These are phyloP conservation scores for Tylopilus sp. DNA, from an alignment of 1,284 basidiomycete genomes.

Conservation along the genomic window DNA sequence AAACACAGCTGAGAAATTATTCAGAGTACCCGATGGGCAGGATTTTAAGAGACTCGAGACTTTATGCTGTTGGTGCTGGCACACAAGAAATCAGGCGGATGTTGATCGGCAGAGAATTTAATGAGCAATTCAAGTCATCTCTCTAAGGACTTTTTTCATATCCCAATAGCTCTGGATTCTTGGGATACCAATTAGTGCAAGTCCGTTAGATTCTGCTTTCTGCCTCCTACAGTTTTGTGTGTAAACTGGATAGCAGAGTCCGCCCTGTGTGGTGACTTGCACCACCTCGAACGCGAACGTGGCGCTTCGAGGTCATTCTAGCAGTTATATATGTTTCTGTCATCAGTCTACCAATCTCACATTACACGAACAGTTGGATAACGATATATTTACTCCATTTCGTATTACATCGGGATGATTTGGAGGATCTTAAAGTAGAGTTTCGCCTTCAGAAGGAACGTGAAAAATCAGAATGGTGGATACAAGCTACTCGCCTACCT, in stretches of 20 bases:
- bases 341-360: background rate
- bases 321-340: no score
- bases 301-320: no score
- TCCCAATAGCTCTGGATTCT: no score
- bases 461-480: slow-evolving; percentile 13
- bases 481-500: slow-evolving; percentile 50
- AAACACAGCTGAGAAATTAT: background rate
- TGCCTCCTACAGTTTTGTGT: no score
- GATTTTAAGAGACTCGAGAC: slow-evolving; percentile 77
- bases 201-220: no score
- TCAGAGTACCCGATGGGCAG: slow-evolving; percentile 86
- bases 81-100: slow-evolving; percentile 90
- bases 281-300: no score
- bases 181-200: no score
- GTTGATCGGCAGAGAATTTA: slow-evolving; percentile 89
- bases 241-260: no score
- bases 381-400: background rate
- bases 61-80: slow-evolving; percentile 90
- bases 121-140: slow-evolving; percentile 56
- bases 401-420: slow-evolving; percentile 5
- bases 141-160: background rate
- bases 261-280: no score
- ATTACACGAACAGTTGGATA: background rate
- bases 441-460: slow-evolving; percentile 26
- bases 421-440: slow-evolving; percentile 21